phyloP scores from a whole-genome alignment of 371 early-diverging fungal species.

The Syncephalastrum monosporum region DNA sequence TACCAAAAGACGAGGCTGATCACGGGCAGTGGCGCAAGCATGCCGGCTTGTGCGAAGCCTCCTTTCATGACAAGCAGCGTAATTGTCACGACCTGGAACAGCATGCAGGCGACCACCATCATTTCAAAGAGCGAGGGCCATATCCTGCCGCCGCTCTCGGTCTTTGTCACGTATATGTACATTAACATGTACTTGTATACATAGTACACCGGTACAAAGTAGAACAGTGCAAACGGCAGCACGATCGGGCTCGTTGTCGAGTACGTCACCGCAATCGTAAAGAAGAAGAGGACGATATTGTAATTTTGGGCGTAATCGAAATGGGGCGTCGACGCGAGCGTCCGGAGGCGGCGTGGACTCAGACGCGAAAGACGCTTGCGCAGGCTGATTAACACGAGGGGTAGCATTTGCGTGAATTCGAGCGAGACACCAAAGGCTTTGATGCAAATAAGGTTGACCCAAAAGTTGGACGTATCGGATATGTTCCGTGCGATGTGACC shows the following conservation, averaged over 20 bases:
- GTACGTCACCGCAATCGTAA: constrained; percentile 76
- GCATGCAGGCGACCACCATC: constrained; percentile 54
- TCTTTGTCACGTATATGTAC: constrained; percentile 66
- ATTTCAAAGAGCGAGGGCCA: constrained; percentile 75
- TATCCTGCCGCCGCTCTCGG: constrained; percentile 76
- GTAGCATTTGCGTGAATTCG: constrained; percentile 68
- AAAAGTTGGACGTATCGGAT: constrained; percentile 48
- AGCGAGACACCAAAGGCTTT: constrained; percentile 47
- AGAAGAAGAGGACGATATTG: constrained; percentile 71
- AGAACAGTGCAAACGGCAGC: constrained; percentile 65
- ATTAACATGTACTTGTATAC: constrained; percentile 76
- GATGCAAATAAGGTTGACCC: constrained; percentile 69
- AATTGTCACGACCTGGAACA: constrained; percentile 72
- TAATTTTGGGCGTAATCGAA: constrained; percentile 73
- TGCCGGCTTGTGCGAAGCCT: constrained; percentile 43
- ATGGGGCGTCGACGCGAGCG: constrained; percentile 64
- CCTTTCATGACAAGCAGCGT: constrained; percentile 48
- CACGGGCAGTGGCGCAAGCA: constrained; percentile 59
- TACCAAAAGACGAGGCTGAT: constrained; percentile 59
- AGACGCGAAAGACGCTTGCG: constrained; percentile 54
- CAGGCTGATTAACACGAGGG: constrained; percentile 55
- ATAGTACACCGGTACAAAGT: constrained; percentile 63
- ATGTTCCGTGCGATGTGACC: constrained; percentile 36
- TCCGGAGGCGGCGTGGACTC: constrained; percentile 70
- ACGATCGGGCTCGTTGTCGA: constrained; percentile 74